Evolutionary conservation across 2,329 filamentous ascomycete genomes (phyloP).

Genomic region (Macrophomina tecta): DNA sequence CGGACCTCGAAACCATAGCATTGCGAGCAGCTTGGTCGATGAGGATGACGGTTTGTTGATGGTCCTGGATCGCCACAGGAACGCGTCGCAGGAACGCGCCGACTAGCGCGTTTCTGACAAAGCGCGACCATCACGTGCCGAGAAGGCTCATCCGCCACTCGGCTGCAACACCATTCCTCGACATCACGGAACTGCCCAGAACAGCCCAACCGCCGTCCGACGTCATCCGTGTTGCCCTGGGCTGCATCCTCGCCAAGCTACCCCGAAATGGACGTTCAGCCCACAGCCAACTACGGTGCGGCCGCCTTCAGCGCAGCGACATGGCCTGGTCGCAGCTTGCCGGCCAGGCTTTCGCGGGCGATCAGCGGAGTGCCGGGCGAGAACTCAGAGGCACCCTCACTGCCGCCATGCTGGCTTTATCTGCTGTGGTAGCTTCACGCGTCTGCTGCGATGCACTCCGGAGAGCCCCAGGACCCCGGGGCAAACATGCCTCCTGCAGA

Average conservation of each 20-base stretch:
- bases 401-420: too few species aligned
- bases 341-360: too few species aligned
- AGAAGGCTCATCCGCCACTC: background rate
- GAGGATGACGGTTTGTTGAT: background rate
- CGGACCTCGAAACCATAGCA: background rate
- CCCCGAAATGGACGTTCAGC: background rate
- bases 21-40: background rate
- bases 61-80: background rate
- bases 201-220: background rate
- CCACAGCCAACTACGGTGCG: too few species aligned
- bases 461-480: too few species aligned
- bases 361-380: too few species aligned
- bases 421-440: too few species aligned
- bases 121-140: background rate
- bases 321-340: too few species aligned
- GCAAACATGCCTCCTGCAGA: too few species aligned
- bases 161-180: slow-evolving; percentile 18
- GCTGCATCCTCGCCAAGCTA: slow-evolving; percentile 2
- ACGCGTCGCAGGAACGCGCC: slow-evolving; percentile 6
- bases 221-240: slow-evolving; percentile 7
- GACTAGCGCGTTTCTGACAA: slow-evolving; percentile 6
- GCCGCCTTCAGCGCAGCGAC: too few species aligned
- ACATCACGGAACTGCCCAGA: background rate
- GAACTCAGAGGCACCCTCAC: too few species aligned
- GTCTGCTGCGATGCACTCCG: too few species aligned